Conservation (phyloP, 306 rosid genomes). For the Cucumis cinereus region DNA sequence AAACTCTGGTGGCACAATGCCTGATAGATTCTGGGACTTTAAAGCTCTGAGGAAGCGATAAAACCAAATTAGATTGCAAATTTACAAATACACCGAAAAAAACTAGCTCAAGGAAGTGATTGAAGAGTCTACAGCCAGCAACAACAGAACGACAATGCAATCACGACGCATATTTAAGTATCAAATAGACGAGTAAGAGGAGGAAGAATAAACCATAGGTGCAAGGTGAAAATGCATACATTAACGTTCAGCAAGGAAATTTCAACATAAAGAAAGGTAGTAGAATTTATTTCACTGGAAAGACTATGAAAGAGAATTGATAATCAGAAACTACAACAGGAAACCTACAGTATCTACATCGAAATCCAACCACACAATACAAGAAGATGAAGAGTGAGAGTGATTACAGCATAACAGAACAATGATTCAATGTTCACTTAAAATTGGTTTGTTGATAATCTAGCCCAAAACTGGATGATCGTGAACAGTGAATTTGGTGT, state of each 20-base stretch:
- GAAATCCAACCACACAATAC: not conserved
- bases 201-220: not conserved
- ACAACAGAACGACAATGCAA: not conserved
- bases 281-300: not conserved
- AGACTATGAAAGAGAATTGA: not conserved
- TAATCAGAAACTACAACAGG: not conserved
- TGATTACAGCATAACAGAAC: not conserved
- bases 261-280: not conserved
- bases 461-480: not conserved
- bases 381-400: not conserved
- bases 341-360: not conserved
- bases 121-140: not conserved
- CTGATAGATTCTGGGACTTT: conserved; percentile 70
- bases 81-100: not conserved
- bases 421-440: not conserved
- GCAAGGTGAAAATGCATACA: not conserved
- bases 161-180: not conserved
- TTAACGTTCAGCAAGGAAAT: not conserved
- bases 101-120: not conserved
- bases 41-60: conserved; percentile 33
- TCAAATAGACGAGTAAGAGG: not conserved
- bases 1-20: conserved; percentile 61
- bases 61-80: conserved; percentile 3
- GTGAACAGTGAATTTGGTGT: not conserved
- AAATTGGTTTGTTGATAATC: not conserved